A percentile compares a stretch with the other conserved stretches of the same genome.
Evolutionary conservation across 768 basidiomycete species (phyloP).

Genomic region (Termitomyces sp.): DNA sequence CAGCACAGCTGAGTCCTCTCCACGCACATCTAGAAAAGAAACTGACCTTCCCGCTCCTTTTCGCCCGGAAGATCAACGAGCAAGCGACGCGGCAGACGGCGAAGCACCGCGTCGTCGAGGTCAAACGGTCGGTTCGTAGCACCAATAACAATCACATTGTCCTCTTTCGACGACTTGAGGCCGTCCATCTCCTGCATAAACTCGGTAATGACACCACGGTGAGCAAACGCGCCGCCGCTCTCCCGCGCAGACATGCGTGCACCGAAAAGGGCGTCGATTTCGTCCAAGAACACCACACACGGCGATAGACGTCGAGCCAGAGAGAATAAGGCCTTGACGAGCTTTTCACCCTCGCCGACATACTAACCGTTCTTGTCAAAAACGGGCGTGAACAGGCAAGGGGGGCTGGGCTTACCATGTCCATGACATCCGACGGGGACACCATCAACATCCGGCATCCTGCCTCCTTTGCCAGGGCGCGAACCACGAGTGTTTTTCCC

Average conservation of each 20-base stretch:
- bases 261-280: conserved; percentile 90
- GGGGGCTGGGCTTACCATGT: conserved; percentile 58
- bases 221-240: conserved; percentile 74
- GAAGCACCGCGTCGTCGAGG: conserved; percentile 85
- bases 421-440: conserved; percentile 92
- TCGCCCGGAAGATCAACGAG: conserved; percentile 87
- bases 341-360: conserved; percentile 85
- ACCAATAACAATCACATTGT: conserved; percentile 85
- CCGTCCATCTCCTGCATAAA: conserved; percentile 99
- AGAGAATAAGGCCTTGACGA: conserved; percentile 84
- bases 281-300: conserved; percentile 92
- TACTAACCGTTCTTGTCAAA: conserved; percentile 39
- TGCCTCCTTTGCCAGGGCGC: conserved; percentile 89
- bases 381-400: not conserved
- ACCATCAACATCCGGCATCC: conserved; percentile 91
- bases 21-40: not conserved
- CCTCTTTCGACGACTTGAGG: conserved; percentile 70
- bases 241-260: conserved; percentile 75
- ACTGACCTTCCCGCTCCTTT: conserved; percentile 75
- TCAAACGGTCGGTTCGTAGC: conserved; percentile 93
- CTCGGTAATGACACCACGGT: conserved; percentile 84
- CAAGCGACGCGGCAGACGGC: conserved; percentile 80
- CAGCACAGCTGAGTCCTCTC: conserved; percentile 1
- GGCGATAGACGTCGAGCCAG: conserved; percentile 83
- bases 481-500: conserved; percentile 85